Evolutionary conservation across 2,329 filamentous ascomycete genomes (phyloP).

Genomic region (Scedosporium boydii): DNA sequence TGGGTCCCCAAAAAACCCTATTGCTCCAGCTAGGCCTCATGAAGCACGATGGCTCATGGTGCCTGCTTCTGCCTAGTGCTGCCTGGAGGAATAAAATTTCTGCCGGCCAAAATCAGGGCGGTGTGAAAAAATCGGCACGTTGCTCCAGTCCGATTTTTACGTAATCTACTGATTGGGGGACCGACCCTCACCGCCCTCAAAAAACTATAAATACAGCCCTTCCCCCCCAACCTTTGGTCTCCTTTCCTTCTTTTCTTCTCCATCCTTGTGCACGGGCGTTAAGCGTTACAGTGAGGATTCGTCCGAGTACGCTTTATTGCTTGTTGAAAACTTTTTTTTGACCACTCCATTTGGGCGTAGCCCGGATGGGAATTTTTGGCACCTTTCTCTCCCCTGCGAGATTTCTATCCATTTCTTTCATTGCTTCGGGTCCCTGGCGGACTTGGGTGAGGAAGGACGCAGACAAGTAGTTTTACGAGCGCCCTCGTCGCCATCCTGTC

Average conservation of each 20-base stretch:
- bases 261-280: slow-evolving; percentile 62
- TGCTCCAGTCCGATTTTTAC: background rate
- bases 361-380: slow-evolving; percentile 67
- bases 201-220: slow-evolving; percentile 23
- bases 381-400: slow-evolving; percentile 18
- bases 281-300: slow-evolving; percentile 74
- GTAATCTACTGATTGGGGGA: background rate
- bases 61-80: background rate
- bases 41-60: no score
- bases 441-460: slow-evolving; percentile 29
- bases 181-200: slow-evolving; percentile 7
- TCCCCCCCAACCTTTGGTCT: slow-evolving; percentile 14
- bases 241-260: slow-evolving; percentile 33
- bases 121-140: background rate
- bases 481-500: no score
- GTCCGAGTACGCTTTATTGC: slow-evolving; percentile 67
- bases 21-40: no score
- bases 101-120: background rate
- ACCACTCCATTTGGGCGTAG: slow-evolving; percentile 59
- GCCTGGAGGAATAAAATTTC: background rate
- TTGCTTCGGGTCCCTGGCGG: slow-evolving; percentile 24
- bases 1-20: background rate
- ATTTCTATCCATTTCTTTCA: slow-evolving; percentile 27
- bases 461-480: no score
- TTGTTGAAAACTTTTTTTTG: slow-evolving; percentile 78